These are phyloP conservation scores for Pholiota conissans DNA, from an alignment of 768 basidiomycete species.

Conservation along the genomic window DNA sequence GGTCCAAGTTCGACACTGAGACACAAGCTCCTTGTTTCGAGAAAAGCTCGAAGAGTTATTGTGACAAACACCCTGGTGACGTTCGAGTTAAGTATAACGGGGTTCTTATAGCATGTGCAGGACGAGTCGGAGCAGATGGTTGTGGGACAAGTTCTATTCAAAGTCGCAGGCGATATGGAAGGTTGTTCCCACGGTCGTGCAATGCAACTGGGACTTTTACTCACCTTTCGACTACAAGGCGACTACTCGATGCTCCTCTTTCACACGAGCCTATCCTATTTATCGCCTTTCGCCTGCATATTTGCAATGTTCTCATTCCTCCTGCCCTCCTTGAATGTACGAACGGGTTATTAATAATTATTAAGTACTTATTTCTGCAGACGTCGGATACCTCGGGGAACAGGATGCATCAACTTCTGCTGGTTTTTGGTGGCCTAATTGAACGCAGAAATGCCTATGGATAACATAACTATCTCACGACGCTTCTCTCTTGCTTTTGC, in stretches of 20 bases:
- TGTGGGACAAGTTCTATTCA: not conserved
- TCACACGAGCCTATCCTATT: not conserved
- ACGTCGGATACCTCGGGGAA: not conserved
- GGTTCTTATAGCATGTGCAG: not conserved
- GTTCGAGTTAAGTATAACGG: not conserved
- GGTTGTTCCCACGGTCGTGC: not conserved
- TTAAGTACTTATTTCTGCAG: not conserved
- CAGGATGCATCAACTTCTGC: not conserved
- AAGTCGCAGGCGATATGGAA: not conserved
- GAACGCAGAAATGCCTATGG: not conserved
- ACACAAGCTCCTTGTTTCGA: too few species aligned
- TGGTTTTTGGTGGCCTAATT: not conserved
- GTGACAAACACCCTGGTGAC: too few species aligned
- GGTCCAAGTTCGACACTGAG: not conserved
- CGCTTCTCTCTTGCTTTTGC: not conserved
- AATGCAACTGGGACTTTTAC: not conserved
- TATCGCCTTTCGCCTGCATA: not conserved
- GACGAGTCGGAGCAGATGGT: not conserved
- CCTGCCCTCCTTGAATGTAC: not conserved
- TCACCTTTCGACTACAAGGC: not conserved
- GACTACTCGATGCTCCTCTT: not conserved
- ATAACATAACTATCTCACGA: conserved; percentile 4
- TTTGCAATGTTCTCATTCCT: not conserved
- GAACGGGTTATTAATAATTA: not conserved
- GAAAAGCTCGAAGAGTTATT: too few species aligned